These are phyloP conservation scores for Thermothelomyces thermophilus DNA, from an alignment of 2,329 filamentous ascomycete genomes.

Conservation along the genomic window DNA sequence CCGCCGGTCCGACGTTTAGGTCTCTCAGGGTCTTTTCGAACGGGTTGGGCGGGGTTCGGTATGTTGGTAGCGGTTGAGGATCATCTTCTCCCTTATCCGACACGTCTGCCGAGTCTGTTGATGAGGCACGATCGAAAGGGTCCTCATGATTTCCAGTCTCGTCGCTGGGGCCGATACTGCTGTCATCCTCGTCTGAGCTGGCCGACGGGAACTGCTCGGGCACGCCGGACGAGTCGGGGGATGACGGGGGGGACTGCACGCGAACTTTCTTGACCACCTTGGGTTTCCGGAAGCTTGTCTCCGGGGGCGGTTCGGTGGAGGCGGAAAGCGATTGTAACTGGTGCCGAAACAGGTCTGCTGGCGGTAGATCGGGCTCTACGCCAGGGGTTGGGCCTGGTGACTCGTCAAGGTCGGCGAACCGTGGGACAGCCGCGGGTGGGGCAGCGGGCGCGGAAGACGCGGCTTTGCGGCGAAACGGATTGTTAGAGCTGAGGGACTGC, in stretches of 20 bases:
- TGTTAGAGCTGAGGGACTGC: constrained; percentile 38
- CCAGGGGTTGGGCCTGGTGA: constrained; percentile 10
- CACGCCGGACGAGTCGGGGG: constrained; percentile 44
- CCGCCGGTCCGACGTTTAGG: constrained; percentile 35
- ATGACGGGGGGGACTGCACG: constrained; percentile 57
- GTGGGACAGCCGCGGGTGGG: constrained; percentile 19
- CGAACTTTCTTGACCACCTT: constrained; percentile 63
- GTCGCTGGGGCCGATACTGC: constrained; percentile 20
- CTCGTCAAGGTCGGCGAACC: constrained; percentile 15
- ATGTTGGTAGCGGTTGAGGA: constrained; percentile 24
- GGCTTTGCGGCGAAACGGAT: constrained; percentile 46
- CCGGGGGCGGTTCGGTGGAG: constrained; percentile 30
- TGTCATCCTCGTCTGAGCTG: constrained; percentile 25
- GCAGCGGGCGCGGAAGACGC: constrained; percentile 25
- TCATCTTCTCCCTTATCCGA: constrained; percentile 24
- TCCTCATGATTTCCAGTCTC: constrained; percentile 28
- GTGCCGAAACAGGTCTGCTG: constrained; percentile 28
- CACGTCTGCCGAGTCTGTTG: constrained; percentile 25
- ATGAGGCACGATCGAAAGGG: constrained; percentile 29
- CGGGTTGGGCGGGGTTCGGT: constrained; percentile 40
- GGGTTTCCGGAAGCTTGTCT: constrained; percentile 33
- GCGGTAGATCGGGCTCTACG: constrained; percentile 23
- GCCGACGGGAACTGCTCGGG: constrained; percentile 29
- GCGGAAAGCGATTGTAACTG: constrained; percentile 29
- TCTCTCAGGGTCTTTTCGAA: constrained; percentile 52